Conservation (phyloP, 2,329 filamentous ascomycete species). For the Colletotrichum sp. region DNA sequence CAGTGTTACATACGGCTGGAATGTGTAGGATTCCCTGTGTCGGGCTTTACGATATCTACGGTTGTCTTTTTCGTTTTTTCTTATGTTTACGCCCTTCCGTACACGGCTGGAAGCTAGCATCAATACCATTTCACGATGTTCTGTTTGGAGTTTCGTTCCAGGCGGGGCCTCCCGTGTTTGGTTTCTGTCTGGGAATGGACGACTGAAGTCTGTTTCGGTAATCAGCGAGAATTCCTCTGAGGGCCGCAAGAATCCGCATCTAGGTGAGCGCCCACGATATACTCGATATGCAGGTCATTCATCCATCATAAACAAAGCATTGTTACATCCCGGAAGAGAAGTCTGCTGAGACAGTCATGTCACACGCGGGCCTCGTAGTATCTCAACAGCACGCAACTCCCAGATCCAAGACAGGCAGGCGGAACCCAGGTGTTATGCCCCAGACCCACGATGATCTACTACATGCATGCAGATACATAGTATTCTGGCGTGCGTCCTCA, state of each 20-base stretch:
- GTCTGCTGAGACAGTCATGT: background rate
- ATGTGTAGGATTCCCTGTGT: background rate
- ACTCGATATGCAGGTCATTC: no score
- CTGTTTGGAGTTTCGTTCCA: background rate
- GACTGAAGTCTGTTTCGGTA: background rate
- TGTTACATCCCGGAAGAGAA: background rate
- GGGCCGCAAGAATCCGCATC: background rate
- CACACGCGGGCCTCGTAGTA: background rate
- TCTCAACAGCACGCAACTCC: background rate
- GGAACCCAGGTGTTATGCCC: background rate
- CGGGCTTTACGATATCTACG: background rate
- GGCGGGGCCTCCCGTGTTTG: background rate
- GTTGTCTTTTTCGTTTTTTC: background rate
- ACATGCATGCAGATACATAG: background rate
- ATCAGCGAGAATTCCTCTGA: background rate
- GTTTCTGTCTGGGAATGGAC: background rate
- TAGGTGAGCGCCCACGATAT: background rate
- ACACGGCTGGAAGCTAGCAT: background rate
- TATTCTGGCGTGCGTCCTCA: background rate
- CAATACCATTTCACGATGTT: background rate
- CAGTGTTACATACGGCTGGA: constrained; percentile 1
- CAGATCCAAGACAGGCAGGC: background rate
- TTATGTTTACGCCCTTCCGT: background rate
- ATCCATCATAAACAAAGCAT: background rate
- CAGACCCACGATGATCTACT: background rate